Conservation (phyloP, 192 early-diverging fungal genomes). For the Jimgerdemannia flammicorona region DNA sequence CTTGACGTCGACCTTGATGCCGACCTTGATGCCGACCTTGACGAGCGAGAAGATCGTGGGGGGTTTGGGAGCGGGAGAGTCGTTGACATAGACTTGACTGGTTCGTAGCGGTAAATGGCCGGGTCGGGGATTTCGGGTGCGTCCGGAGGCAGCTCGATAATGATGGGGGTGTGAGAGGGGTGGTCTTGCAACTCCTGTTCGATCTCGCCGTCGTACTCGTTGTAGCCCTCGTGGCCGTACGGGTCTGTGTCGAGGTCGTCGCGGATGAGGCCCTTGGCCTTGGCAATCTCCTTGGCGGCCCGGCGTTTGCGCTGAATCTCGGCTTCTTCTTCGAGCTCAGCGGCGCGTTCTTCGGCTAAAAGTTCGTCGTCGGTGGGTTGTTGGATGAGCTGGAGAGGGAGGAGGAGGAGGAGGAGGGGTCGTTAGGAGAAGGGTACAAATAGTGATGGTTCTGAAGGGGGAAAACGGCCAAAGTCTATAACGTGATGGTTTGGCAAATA, state of each 20-base stretch:
- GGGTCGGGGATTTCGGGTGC: background rate
- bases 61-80: background rate
- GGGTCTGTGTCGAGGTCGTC: background rate
- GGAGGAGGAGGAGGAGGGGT: background rate
- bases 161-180: conserved; percentile 17
- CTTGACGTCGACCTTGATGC: background rate
- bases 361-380: background rate
- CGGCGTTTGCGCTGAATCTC: background rate
- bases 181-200: conserved; percentile 16
- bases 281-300: background rate
- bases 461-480: too few species aligned
- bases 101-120: background rate
- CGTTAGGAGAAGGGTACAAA: too few species aligned
- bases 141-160: conserved; percentile 18
- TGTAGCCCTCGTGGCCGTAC: conserved; percentile 1
- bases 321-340: background rate
- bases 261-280: background rate
- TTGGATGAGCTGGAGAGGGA: background rate
- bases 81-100: background rate
- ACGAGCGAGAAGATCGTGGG: background rate
- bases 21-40: background rate
- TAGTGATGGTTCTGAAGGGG: too few species aligned
- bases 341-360: background rate
- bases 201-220: conserved; percentile 1
- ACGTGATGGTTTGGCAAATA: too few species aligned